These are phyloP conservation scores for Pholiota conissans DNA, from an alignment of 768 basidiomycete species.

Conservation along the genomic window DNA sequence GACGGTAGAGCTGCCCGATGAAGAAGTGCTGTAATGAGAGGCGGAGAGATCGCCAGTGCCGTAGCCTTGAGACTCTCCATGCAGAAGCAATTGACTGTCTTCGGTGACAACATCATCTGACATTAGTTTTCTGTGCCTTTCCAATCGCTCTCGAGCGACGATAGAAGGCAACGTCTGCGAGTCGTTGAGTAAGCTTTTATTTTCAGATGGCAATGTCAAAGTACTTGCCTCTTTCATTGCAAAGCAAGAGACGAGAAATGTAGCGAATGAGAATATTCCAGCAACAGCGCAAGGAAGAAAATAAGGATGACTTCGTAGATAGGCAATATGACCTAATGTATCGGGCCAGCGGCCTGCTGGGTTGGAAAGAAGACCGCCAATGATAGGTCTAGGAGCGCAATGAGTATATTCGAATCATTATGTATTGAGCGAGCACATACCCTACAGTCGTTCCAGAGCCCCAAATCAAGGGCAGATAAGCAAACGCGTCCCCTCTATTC, in stretches of 20 bases:
- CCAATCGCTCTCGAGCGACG: not conserved
- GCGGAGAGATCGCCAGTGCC: constrained; percentile 4
- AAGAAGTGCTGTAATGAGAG: not conserved
- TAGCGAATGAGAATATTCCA: constrained; percentile 31
- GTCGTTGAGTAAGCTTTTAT: not conserved
- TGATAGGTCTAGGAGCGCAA: constrained; percentile 64
- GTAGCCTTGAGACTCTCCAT: constrained; percentile 9
- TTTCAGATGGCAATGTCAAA: not conserved
- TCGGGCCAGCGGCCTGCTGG: constrained; percentile 60
- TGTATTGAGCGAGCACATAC: too few species aligned
- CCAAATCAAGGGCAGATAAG: constrained; percentile 35
- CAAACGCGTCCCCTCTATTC: constrained; percentile 39
- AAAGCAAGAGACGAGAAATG: constrained; percentile 33
- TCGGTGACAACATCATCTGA: not conserved
- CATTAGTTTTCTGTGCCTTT: not conserved
- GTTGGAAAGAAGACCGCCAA: constrained; percentile 64
- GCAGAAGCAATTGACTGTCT: not conserved
- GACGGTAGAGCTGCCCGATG: not conserved
- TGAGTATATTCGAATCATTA: too few species aligned
- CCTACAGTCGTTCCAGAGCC: constrained; percentile 30
- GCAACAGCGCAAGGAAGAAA: constrained; percentile 48
- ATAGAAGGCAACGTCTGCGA: constrained; percentile 2
- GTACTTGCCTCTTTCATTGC: constrained; percentile 45
- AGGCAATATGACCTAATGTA: constrained; percentile 44
- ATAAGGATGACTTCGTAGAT: constrained; percentile 41